Evolutionary conservation across 768 basidiomycete species (phyloP).

Genomic region (Leccinum uliginosum): DNA sequence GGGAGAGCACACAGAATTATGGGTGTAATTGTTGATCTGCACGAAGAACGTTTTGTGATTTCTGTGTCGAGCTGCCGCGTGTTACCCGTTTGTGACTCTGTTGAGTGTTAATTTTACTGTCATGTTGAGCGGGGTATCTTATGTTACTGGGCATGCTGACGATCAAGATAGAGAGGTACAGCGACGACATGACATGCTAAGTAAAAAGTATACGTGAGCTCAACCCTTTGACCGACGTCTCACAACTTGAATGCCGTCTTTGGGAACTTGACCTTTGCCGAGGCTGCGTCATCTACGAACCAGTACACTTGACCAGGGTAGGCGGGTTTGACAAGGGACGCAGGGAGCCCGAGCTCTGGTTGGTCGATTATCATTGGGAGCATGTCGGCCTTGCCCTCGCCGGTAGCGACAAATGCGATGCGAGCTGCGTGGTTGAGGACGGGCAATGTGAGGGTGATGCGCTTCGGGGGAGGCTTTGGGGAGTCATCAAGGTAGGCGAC

Average conservation of each 20-base stretch:
- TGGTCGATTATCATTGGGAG: conserved; percentile 72
- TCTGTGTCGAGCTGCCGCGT: conserved; percentile 20
- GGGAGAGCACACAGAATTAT: conserved; percentile 86
- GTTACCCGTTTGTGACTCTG: conserved; percentile 32
- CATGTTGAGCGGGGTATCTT: conserved; percentile 20
- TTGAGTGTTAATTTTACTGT: conserved; percentile 34
- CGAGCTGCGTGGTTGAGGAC: conserved; percentile 87
- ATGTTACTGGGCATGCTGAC: conserved; percentile 17
- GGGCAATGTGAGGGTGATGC: conserved; percentile 90
- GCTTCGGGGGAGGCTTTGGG: conserved; percentile 86
- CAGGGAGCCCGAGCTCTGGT: conserved; percentile 75
- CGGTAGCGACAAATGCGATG: conserved; percentile 85
- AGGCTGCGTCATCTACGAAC: conserved; percentile 90
- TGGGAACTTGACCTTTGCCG: conserved; percentile 54
- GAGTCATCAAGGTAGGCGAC: conserved; percentile 90
- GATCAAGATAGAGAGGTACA: conserved; percentile 8
- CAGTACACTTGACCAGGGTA: conserved; percentile 85
- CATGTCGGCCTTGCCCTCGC: conserved; percentile 75
- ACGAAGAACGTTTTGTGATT: conserved; percentile 23
- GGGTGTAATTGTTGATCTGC: conserved; percentile 80
- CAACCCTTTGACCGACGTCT: conserved; percentile 5
- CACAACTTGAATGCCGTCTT: conserved; percentile 56
- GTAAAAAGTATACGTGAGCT: conserved; percentile 9
- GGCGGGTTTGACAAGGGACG: conserved; percentile 74
- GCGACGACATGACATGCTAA: conserved; percentile 13